Base-by-base conservation (phyloP, 2,329 filamentous ascomycete genomes). In the Diaporthe sp. region DNA sequence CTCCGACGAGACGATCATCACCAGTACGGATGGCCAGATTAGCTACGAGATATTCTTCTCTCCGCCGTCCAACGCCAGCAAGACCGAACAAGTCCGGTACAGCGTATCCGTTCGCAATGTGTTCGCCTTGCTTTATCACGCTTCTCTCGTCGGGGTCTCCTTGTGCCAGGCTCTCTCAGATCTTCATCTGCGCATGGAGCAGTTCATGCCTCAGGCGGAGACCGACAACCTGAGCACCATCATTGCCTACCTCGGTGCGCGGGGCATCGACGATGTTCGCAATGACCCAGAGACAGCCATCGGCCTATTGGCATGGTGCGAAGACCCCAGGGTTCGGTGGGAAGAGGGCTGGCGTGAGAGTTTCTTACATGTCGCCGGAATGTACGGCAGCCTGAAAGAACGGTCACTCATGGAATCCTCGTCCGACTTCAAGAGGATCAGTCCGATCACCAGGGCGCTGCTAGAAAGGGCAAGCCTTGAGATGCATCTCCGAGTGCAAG, bases 31-130 rank as follows among this genome's bases (percentile, higher is more conserved):
- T 75, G 89, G 89, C 3, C 87, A 89, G 77, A 88, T 92, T 58
- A 89, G 87, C 2, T 92, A 92, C 75, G 88, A 92, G 79, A 89
- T 94, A 81, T 91, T 89, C 83, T 92, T 94, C 76, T 88, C 91
- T 0, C 87, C 90, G 0, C 91, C 91, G 0, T 78, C 86, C 2
- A 86, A 88, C 51, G 79, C 89, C 53, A 87, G 80, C 78, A 87
- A 82, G 79, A 82, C 82, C 25, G 89, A 88, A 57, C 88, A 87
- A 72, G 85, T 88, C 1, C 86, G 90, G 1, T 87, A 93, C 77
- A 90, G 92, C 78, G 87, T 94, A 62, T 92, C 92, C 0, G 92
- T 92, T 0, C 89, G 93, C 28, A 94, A 94, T 79, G 89, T 94
- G 59, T 91, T 94, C 78, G 92, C 92, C 0, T 83, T 94, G 46